These are phyloP conservation scores for Pseudogymnoascus sp. DNA, from an alignment of 2,329 filamentous ascomycete species.

Conservation along the genomic window DNA sequence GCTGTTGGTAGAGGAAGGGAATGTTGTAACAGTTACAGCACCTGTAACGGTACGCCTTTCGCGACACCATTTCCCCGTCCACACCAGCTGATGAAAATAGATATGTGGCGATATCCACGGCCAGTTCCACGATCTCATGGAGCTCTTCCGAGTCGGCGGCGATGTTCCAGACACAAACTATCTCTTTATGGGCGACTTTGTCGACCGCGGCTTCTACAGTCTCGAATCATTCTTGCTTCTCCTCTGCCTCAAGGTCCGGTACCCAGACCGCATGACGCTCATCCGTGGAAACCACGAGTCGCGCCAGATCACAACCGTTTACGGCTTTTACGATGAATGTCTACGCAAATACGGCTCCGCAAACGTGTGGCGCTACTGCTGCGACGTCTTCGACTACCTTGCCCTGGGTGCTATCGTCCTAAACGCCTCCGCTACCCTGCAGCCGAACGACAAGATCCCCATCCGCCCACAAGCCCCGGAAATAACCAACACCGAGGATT, in stretches of 20 bases:
- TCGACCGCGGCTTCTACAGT: slow-evolving; percentile 97
- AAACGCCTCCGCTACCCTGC: slow-evolving; percentile 66
- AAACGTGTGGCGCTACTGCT: slow-evolving; percentile 99
- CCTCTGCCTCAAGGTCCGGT: slow-evolving; percentile 94
- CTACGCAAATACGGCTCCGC: slow-evolving; percentile 85
- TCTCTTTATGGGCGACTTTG: slow-evolving; percentile 99
- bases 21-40: slow-evolving; percentile 90
- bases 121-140: slow-evolving; percentile 98
- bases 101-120: slow-evolving; percentile 97
- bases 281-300: slow-evolving; percentile 98
- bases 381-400: slow-evolving; percentile 97
- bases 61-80: background rate
- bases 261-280: slow-evolving; percentile 95
- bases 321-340: slow-evolving; percentile 98
- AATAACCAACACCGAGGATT: slow-evolving; percentile 37
- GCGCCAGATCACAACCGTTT: slow-evolving; percentile 97
- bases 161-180: slow-evolving; percentile 98
- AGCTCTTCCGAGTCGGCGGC: slow-evolving; percentile 97
- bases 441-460: slow-evolving; percentile 35
- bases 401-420: slow-evolving; percentile 92
- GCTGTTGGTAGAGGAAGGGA: slow-evolving; percentile 92
- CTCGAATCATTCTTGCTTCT: slow-evolving; percentile 96
- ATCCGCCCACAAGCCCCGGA: slow-evolving; percentile 26
- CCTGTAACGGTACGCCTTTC: slow-evolving; percentile 68
- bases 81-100: background rate